Percentiles rank a stretch among this genome's conserved stretches.
Conservation (phyloP, 345 rosid species). For the thale cress (Arabidopsis thaliana) region TAIR10.1 NC_003070.9:26115001-26115500, state of each 20-base stretch:
- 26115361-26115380: neutral
- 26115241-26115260: slow-evolving; percentile 50
- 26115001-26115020: slow-evolving; percentile 70
- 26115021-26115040: slow-evolving; percentile 61
- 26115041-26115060: slow-evolving; percentile 6
- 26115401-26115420: slow-evolving; percentile 48
- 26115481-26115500: slow-evolving; percentile 61
- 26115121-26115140: slow-evolving; percentile 69
- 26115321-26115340: slow-evolving; percentile 54
- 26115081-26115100: neutral
- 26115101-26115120: slow-evolving; percentile 53
- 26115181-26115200: slow-evolving; percentile 9
- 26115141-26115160: slow-evolving; percentile 70
- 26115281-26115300: slow-evolving; percentile 54
- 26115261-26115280: slow-evolving; percentile 47
- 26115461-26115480: slow-evolving; percentile 48
- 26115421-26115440: slow-evolving; percentile 62
- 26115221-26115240: slow-evolving; percentile 49
- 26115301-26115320: slow-evolving; percentile 61
- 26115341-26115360: neutral
- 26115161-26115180: slow-evolving; percentile 46
- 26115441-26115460: slow-evolving; percentile 54
- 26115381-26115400: slow-evolving; percentile 1
- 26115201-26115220: neutral
- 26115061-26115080: neutral